phyloP scores from a whole-genome alignment of 2,329 filamentous ascomycete genomes.

The Blastomyces gilchristii region DNA sequence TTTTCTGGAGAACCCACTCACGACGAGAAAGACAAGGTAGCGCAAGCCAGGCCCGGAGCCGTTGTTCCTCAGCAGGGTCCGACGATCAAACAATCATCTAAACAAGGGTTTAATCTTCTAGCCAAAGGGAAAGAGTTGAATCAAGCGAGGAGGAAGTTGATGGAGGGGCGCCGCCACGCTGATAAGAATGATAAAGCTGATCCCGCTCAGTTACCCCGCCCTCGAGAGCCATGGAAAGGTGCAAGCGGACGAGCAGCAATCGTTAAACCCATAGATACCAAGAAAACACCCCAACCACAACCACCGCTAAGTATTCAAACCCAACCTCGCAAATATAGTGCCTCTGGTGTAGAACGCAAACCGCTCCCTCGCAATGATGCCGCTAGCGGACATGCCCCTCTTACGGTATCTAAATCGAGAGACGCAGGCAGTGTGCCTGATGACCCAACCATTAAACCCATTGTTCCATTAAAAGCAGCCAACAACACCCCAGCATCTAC shows the following conservation, averaged over 20 bases:
- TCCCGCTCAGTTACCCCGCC: conserved; percentile 40
- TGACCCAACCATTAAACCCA: conserved; percentile 30
- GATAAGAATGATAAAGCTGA: conserved; percentile 27
- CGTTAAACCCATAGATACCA: conserved; percentile 55
- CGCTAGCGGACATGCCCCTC: conserved; percentile 5
- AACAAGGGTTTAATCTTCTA: conserved; percentile 23
- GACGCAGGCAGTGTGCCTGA: conserved; percentile 2
- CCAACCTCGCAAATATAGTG: conserved; percentile 1
- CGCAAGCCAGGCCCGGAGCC: conserved; percentile 46
- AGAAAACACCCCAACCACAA: conserved; percentile 51
- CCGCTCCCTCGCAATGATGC: background rate
- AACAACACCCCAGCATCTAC: conserved; percentile 25
- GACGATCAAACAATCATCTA: conserved; percentile 20
- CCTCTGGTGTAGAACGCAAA: background rate
- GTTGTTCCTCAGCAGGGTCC: conserved; percentile 20
- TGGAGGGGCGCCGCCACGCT: conserved; percentile 19
- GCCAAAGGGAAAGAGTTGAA: conserved; percentile 31
- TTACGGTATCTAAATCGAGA: conserved; percentile 16
- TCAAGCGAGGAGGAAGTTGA: conserved; percentile 27
- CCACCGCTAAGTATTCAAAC: conserved; percentile 38
- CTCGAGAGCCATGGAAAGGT: conserved; percentile 55
- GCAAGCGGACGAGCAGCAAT: conserved; percentile 58
- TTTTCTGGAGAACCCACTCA: conserved; percentile 56
- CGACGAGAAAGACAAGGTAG: conserved; percentile 45
- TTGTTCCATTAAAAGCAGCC: conserved; percentile 34